A percentile compares a stretch with the other conserved stretches of the same genome.
Conservation (phyloP, 2,329 filamentous ascomycete genomes). For the Pseudocercospora cruenta region DNA sequence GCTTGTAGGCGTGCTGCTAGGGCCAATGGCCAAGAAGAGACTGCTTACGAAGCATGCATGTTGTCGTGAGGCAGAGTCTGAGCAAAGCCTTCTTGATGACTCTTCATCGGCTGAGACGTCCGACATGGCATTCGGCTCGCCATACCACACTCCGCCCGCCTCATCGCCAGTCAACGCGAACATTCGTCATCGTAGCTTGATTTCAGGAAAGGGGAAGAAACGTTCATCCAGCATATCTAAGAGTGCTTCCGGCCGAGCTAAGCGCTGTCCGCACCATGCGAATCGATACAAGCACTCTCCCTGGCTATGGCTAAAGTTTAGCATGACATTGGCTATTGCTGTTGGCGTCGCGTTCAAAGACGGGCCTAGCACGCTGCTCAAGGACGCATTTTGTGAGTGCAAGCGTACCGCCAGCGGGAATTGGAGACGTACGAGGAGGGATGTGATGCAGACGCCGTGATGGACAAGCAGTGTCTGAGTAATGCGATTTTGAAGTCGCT, state of each 20-base stretch:
- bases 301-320: slow-evolving; percentile 53
- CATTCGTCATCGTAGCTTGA: slow-evolving; percentile 14
- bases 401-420: slow-evolving; percentile 11
- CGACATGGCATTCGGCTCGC: slow-evolving; percentile 31
- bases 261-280: slow-evolving; percentile 20
- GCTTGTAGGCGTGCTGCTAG: slow-evolving; percentile 38
- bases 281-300: slow-evolving; percentile 37
- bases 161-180: slow-evolving; percentile 14
- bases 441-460: slow-evolving; percentile 14
- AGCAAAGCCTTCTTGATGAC: slow-evolving; percentile 18
- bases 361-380: slow-evolving; percentile 48
- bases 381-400: slow-evolving; percentile 24
- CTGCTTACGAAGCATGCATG: slow-evolving; percentile 21
- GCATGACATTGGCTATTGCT: slow-evolving; percentile 51
- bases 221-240: slow-evolving; percentile 21
- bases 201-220: slow-evolving; percentile 34
- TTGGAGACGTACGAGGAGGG: slow-evolving; percentile 19
- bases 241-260: slow-evolving; percentile 14
- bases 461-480: not conserved
- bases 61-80: not conserved
- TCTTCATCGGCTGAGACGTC: slow-evolving; percentile 3
- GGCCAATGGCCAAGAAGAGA: slow-evolving; percentile 42
- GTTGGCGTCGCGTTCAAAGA: slow-evolving; percentile 53
- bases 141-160: slow-evolving; percentile 28
- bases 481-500: too few relatives aligned